A percentile compares a stretch with the other conserved stretches of the same genome.
These are phyloP conservation scores for Hortiboletus campestris DNA, from an alignment of 768 basidiomycete genomes.

Conservation along the genomic window DNA sequence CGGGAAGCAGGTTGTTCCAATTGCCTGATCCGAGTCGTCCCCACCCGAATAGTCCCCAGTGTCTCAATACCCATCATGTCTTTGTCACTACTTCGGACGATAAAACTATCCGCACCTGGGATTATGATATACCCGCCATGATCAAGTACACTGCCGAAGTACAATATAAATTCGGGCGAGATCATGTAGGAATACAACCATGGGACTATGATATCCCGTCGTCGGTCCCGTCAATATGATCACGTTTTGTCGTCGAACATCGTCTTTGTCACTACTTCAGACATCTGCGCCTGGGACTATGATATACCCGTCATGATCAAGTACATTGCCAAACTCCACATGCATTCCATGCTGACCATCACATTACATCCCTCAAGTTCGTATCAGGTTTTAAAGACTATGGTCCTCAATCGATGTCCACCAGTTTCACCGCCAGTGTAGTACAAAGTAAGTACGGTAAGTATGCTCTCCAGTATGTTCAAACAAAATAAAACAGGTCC, in stretches of 20 bases:
- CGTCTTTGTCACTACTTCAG: constrained; percentile 97
- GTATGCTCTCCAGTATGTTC: too few relatives aligned
- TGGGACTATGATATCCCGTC: constrained; percentile 51
- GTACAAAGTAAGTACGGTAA: too few relatives aligned
- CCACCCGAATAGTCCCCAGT: constrained; percentile 45
- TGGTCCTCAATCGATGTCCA: too few relatives aligned
- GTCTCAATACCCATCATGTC: constrained; percentile 76
- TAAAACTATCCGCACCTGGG: constrained; percentile 99
- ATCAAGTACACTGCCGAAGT: constrained; percentile 91
- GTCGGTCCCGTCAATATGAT: constrained; percentile 25
- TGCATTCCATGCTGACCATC: constrained; percentile 99
- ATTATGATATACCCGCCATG: constrained; percentile 98
- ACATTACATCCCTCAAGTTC: constrained; percentile 91
- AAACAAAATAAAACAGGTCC: too few relatives aligned
- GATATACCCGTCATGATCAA: constrained; percentile 99
- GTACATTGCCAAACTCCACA: constrained; percentile 98
- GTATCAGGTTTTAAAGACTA: constrained; percentile 32
- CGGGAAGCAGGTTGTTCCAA: too few relatives aligned
- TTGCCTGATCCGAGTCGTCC: too few relatives aligned
- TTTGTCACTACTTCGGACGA: constrained; percentile 99
- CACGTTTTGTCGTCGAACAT: too few relatives aligned
- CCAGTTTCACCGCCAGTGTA: too few relatives aligned
- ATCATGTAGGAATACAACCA: constrained; percentile 99
- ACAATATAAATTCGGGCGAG: constrained; percentile 92
- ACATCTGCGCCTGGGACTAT: constrained; percentile 98